These are phyloP conservation scores for Apophysomyces elegans DNA, from an alignment of 371 early-diverging fungal genomes.

Conservation along the genomic window DNA sequence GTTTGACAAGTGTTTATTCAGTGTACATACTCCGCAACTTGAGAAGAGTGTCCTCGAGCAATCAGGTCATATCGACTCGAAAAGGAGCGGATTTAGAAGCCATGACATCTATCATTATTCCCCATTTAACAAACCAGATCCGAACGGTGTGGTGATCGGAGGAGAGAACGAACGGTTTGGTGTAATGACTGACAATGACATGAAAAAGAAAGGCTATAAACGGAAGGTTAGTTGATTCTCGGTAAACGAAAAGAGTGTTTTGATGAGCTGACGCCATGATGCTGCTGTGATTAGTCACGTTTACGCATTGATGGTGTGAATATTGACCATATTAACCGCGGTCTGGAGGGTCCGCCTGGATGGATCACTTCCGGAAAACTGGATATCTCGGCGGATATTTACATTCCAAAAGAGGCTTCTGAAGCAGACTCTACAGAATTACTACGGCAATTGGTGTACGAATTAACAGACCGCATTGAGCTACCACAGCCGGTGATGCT, in stretches of 20 bases:
- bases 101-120: slow-evolving; percentile 56
- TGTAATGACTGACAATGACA: slow-evolving; percentile 47
- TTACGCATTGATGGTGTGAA: slow-evolving; percentile 89
- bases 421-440: slow-evolving; percentile 57
- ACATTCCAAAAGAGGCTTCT: slow-evolving; percentile 70
- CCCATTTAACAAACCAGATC: slow-evolving; percentile 49
- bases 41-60: slow-evolving; percentile 57
- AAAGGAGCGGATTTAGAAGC: slow-evolving; percentile 36
- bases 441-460: slow-evolving; percentile 72
- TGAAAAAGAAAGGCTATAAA: slow-evolving; percentile 53
- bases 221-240: slow-evolving; percentile 31
- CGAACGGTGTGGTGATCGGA: slow-evolving; percentile 52
- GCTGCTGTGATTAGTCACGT: slow-evolving; percentile 58
- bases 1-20: slow-evolving; percentile 94
- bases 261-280: too few relatives aligned
- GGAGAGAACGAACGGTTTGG: slow-evolving; percentile 50
- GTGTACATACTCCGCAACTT: slow-evolving; percentile 84
- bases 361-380: slow-evolving; percentile 94
- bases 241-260: background rate
- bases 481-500: slow-evolving; percentile 55
- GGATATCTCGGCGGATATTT: slow-evolving; percentile 79
- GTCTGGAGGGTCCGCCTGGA: slow-evolving; percentile 87
- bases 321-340: slow-evolving; percentile 89
- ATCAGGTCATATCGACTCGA: slow-evolving; percentile 47
- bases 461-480: slow-evolving; percentile 83